Evolutionary conservation across 306 rosid species (phyloP).

Genomic region (Medicago arabica): DNA sequence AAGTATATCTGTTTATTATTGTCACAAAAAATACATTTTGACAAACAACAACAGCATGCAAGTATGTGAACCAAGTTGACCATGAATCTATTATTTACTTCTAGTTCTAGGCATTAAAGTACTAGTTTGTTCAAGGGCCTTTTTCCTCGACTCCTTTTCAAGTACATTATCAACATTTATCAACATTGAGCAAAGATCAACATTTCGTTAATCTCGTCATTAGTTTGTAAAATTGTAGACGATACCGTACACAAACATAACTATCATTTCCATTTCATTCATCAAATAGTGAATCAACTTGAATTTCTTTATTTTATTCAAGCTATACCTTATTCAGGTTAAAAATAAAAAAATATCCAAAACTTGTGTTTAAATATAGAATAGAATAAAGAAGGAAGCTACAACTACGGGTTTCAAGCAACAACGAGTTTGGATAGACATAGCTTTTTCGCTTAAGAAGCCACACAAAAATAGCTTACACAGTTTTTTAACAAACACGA

Average conservation of each 20-base stretch:
- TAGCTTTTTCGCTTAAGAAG: no score
- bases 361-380: no score
- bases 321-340: no score
- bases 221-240: not conserved
- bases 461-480: no score
- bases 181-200: no score
- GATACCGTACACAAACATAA: not conserved
- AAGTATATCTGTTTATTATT: not conserved
- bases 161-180: not conserved
- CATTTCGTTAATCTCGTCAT: not conserved
- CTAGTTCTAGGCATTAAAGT: not conserved
- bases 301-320: not conserved
- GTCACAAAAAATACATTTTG: not conserved
- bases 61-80: not conserved
- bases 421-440: no score
- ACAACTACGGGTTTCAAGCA: no score
- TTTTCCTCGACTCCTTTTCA: no score
- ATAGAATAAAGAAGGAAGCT: no score
- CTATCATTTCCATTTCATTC: not conserved
- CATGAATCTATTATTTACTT: not conserved
- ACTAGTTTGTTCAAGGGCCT: no score
- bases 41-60: not conserved
- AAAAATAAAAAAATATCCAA: no score
- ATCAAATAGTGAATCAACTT: not conserved
- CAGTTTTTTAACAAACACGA: no score